These are phyloP conservation scores for Chrysosporium queenslandicum DNA, from an alignment of 2,329 filamentous ascomycete species.

Conservation along the genomic window DNA sequence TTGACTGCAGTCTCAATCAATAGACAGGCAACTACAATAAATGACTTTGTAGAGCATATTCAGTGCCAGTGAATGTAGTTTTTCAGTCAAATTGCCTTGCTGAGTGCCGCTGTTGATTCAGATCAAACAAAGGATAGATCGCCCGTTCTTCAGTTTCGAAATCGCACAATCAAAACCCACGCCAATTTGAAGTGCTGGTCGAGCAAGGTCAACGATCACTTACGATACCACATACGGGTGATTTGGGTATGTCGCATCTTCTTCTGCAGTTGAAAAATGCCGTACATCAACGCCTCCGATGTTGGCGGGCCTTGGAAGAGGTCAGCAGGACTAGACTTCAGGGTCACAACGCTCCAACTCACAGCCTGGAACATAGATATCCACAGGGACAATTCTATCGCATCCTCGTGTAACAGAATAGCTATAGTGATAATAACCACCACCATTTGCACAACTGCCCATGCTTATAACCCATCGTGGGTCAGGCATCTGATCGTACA, in stretches of 20 bases:
- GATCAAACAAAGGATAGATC: not conserved
- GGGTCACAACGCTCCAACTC: constrained; percentile 38
- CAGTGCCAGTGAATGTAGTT: too few species aligned
- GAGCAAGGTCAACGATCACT: constrained; percentile 25
- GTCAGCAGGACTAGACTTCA: too few species aligned
- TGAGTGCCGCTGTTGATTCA: too few species aligned
- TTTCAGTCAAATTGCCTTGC: too few species aligned
- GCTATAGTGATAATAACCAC: constrained; percentile 81
- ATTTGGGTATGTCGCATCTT: constrained; percentile 58
- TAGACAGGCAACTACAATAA: not conserved
- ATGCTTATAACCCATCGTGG: constrained; percentile 81
- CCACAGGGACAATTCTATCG: constrained; percentile 71
- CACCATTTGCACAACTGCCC: constrained; percentile 77
- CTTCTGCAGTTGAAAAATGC: constrained; percentile 70
- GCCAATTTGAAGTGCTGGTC: not conserved
- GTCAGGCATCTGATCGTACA: constrained; percentile 93
- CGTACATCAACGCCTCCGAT: constrained; percentile 48
- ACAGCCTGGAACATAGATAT: constrained; percentile 76
- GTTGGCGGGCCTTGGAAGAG: constrained; percentile 42
- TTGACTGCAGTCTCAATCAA: not conserved
- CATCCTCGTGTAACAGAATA: constrained; percentile 69
- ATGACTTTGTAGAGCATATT: too few species aligned
- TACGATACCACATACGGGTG: constrained; percentile 50
- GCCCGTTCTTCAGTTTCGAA: not conserved
- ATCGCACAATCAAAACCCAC: not conserved